Evolutionary conservation across 345 rosid genomes (phyloP), one percentile per base, ranked within the genome.

Genomic region (Excoecaria agallocha): DNA sequence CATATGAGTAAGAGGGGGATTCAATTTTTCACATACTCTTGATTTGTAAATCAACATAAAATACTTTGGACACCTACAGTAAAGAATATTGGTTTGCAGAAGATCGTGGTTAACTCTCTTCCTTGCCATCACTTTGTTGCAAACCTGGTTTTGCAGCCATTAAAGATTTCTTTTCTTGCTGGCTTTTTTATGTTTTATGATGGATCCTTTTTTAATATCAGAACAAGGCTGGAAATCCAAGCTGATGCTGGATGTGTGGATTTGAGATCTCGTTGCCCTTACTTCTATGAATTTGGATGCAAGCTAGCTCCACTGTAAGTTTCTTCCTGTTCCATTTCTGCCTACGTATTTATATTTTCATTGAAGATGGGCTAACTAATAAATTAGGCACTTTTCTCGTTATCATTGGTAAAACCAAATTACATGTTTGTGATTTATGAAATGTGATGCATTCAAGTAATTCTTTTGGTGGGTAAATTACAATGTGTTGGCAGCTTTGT

Each of bases 161-260:
- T 61, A 5, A 61, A 6, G 66, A 12, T 11, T 13, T 61, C 12
- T 70, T 58, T 68, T 67, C 12, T 49, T 64, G 45, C 16, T 51
- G 4, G 60, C 61, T 41, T 76, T 19, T 50, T 48, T 41, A 41
- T 17, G 65, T 41, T 5, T 41, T 41, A 41, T 41, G 8, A n/a
- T 57, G 38, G 38, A 48, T 17, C 20, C 66, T 72, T 10, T 57
- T 48, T 30, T 15, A 24, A 55, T 37, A 25, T 61, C 84, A 94
- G 95, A 83, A 88, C 93, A 68, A 85, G 91, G 84, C 76, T 88
- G 59, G 98, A 92, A 84, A 85, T 94, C 69, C 96, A 92, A 76
- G 96, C 96, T 16, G 97, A 94, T 79, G 94, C 96, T 57, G 90
- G 91, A 8, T 86, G 86, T 79, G 98, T 89, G 76, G 97, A 94